These are phyloP conservation scores for Lachancea thermotolerans DNA, from an alignment of 805 yeast species.

Conservation along the genomic window DNA sequence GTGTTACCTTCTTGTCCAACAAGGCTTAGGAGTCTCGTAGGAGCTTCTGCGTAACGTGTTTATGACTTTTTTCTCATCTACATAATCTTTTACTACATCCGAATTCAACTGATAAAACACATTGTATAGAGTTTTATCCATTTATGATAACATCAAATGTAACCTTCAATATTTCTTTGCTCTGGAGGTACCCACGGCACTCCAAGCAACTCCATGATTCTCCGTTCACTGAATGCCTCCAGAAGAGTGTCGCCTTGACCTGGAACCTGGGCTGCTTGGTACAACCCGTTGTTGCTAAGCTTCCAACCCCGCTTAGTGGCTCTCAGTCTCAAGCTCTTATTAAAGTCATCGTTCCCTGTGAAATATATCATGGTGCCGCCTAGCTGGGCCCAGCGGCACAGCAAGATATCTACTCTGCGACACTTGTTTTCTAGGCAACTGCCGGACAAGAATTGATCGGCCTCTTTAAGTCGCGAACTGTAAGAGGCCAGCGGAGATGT, in stretches of 20 bases:
- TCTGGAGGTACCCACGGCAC: constrained; percentile 16
- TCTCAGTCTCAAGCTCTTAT: constrained; percentile 23
- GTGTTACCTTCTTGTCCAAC: constrained; percentile 87
- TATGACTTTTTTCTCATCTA: constrained; percentile 7
- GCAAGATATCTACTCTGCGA: constrained; percentile 28
- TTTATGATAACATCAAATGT: not conserved
- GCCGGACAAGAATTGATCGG: constrained; percentile 1
- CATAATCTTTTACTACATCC: constrained; percentile 2
- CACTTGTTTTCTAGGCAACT: constrained; percentile 13
- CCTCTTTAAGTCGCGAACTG: not conserved
- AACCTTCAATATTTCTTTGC: constrained; percentile 10
- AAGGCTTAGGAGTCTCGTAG: constrained; percentile 36
- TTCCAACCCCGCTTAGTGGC: constrained; percentile 25
- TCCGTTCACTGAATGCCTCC: constrained; percentile 24
- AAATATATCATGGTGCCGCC: constrained; percentile 31
- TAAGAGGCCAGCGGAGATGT: not conserved
- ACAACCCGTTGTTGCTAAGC: constrained; percentile 29
- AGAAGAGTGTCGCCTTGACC: constrained; percentile 7
- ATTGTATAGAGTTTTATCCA: not conserved
- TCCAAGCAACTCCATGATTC: constrained; percentile 22
- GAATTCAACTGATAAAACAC: constrained; percentile 4
- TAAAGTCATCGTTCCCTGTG: constrained; percentile 29
- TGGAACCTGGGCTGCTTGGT: constrained; percentile 4
- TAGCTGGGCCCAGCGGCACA: constrained; percentile 27
- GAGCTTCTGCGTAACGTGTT: constrained; percentile 6